Evolutionary conservation across 225 moss, liverwort and hornwort genomes (phyloP).

Genomic region (Neckera pumila): DNA sequence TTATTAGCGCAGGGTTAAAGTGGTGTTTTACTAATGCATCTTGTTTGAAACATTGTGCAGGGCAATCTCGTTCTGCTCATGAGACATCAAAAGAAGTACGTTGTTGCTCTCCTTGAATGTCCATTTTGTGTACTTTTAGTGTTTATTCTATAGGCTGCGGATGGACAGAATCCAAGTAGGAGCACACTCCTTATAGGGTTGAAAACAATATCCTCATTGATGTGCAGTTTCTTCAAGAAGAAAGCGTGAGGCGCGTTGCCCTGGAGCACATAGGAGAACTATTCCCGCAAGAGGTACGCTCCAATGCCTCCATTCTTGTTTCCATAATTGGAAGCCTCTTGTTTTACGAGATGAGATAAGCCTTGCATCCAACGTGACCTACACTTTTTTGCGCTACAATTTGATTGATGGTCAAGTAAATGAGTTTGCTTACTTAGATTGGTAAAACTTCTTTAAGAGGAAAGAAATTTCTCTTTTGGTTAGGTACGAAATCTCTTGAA

Average conservation of each 20-base stretch:
- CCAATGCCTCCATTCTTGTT: neutral
- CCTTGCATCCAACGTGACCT: neutral
- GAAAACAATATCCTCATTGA: neutral
- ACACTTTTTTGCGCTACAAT: neutral
- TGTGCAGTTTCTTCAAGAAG: conserved; percentile 24
- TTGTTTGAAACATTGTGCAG: neutral
- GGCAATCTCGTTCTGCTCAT: neutral
- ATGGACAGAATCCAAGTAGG: neutral
- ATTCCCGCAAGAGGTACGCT: conserved; percentile 6
- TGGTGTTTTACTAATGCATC: neutral
- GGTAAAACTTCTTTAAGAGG: neutral
- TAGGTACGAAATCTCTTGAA: conserved; percentile 28
- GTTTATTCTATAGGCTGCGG: neutral
- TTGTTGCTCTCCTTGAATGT: neutral
- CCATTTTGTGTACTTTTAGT: neutral
- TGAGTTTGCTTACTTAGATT: neutral
- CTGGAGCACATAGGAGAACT: conserved; percentile 16
- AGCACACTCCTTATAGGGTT: neutral
- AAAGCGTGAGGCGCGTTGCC: conserved; percentile 12
- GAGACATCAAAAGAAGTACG: conserved; percentile 25
- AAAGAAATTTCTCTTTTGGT: neutral
- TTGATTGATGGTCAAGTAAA: neutral
- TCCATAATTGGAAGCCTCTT: neutral
- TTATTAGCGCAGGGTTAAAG: neutral
- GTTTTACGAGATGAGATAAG: neutral